Evolutionary conservation across 352 stramenopile genomes (phyloP), one percentile per base, ranked within the genome.

Genomic region (Poterioochromonas sp.): DNA sequence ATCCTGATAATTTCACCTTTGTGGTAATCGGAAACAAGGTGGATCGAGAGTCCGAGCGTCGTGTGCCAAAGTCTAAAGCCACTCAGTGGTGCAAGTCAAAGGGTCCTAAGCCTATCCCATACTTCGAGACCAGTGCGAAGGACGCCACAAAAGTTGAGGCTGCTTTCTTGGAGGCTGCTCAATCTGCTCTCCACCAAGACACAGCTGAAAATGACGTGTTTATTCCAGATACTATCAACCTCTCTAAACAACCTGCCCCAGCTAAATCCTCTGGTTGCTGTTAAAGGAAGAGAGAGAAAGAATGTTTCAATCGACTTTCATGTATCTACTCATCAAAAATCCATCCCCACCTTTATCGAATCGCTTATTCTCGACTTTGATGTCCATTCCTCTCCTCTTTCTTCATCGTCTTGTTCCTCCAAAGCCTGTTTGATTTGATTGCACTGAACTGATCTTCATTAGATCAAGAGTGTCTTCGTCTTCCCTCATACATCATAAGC

Each of bases 11-110:
- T 63, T 98, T 99, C 85, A 93, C 94, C 41, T 99, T 98, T 85
- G 93, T 98, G 68, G 90, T 98, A 18, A 82, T 99, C 53, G 96
- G 94, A 43, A 99, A 99, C 84, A 99, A 99, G 85, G 92, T 97
- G 44, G 94, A 99, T 88, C 94, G 96, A 80, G 90, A 96, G 78
- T 65, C 82, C 29, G 89, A 95, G 51, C 82, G 91, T 80, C 88
- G 88, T 73, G 90, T 81, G 37, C 58, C 76, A 39, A 79, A 79
- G 35, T 68, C 76, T 39, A 74, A 68, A 73, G 73, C 76, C 32
- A 62, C 80, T 29, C 58, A 77, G 51, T 83, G 80, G 78, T 79
- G 47, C 78, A 82, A 85, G 26, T 79, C 68, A 5, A 85, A 84
- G 44, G 82, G 63, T 2, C 20, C 39, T 29, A 22, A 89, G 77